Conservation (phyloP, 305 asterid species). For the Fraxinus albicans region DNA sequence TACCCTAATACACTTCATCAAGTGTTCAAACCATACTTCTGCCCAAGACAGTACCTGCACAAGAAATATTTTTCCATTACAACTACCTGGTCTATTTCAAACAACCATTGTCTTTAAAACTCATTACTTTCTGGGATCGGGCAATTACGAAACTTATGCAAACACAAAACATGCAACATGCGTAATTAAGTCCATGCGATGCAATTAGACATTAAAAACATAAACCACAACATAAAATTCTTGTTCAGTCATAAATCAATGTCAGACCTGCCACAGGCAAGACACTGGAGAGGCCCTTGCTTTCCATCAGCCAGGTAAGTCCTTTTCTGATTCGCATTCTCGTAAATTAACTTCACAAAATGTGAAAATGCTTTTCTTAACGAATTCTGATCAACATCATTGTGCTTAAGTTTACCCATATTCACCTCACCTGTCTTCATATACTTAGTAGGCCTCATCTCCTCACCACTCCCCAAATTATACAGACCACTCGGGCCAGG, state of each 20-base stretch:
- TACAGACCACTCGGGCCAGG: conserved; percentile 48
- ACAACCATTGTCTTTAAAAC: neutral
- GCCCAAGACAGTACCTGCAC: neutral
- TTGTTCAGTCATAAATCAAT: conserved; percentile 27
- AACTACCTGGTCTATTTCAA: neutral
- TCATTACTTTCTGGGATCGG: neutral
- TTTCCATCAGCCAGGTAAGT: conserved; percentile 78
- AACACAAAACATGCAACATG: neutral
- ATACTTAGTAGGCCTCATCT: conserved; percentile 55
- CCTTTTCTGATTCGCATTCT: conserved; percentile 57
- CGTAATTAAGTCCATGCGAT: conserved; percentile 11
- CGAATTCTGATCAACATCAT: conserved; percentile 65
- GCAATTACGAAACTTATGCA: neutral
- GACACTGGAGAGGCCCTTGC: conserved; percentile 74
- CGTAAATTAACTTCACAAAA: conserved; percentile 72
- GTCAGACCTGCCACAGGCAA: conserved; percentile 79
- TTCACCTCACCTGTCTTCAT: conserved; percentile 49
- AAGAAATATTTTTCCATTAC: neutral
- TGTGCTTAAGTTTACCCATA: conserved; percentile 47
- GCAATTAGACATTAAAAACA: conserved; percentile 3
- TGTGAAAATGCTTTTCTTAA: conserved; percentile 67
- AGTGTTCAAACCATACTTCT: neutral
- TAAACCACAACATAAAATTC: conserved; percentile 10
- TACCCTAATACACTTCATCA: neutral
- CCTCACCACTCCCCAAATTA: conserved; percentile 52